phyloP scores from a whole-genome alignment of 73 alveolate species.

The Breviolum minutum region DNA sequence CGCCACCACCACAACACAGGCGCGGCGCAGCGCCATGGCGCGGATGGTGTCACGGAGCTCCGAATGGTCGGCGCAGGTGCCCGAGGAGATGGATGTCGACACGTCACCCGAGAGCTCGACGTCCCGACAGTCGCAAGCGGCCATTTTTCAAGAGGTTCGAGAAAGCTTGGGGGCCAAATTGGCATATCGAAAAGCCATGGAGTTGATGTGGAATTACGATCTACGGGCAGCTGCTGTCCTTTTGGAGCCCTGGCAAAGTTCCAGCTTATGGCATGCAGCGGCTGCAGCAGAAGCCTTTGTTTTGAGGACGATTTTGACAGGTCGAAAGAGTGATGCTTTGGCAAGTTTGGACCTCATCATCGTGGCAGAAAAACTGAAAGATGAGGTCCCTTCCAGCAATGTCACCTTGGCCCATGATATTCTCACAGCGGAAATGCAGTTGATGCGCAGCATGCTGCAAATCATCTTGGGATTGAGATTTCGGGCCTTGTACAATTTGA shows the following conservation, averaged over 20 bases:
- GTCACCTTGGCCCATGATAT: constrained; percentile 34
- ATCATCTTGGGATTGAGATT: constrained; percentile 78
- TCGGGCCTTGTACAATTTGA: constrained; percentile 90
- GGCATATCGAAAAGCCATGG: constrained; percentile 83
- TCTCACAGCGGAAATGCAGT: constrained; percentile 27
- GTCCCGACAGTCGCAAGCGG: constrained; percentile 61
- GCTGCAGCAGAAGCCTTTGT: constrained; percentile 63
- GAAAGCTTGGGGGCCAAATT: constrained; percentile 67
- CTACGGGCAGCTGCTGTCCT: constrained; percentile 57
- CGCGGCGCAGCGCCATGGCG: background rate
- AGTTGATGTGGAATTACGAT: constrained; percentile 85
- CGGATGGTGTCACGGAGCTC: constrained; percentile 29
- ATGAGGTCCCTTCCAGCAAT: background rate
- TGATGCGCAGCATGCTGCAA: constrained; percentile 94
- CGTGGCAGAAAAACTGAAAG: constrained; percentile 41
- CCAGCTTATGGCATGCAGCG: constrained; percentile 69
- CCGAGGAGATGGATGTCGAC: background rate
- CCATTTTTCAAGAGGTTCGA: constrained; percentile 21
- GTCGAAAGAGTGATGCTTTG: constrained; percentile 66
- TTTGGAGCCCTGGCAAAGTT: constrained; percentile 46
- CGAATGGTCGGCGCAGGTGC: constrained; percentile 85
- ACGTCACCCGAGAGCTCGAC: constrained; percentile 2
- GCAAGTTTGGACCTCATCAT: constrained; percentile 40
- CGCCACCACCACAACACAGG: background rate
- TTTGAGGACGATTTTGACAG: constrained; percentile 70